Percentiles rank a stretch among this genome's conserved stretches.
These are phyloP conservation scores for Rosa lucieae DNA, from an alignment of 306 rosid genomes.

Conservation along the genomic window DNA sequence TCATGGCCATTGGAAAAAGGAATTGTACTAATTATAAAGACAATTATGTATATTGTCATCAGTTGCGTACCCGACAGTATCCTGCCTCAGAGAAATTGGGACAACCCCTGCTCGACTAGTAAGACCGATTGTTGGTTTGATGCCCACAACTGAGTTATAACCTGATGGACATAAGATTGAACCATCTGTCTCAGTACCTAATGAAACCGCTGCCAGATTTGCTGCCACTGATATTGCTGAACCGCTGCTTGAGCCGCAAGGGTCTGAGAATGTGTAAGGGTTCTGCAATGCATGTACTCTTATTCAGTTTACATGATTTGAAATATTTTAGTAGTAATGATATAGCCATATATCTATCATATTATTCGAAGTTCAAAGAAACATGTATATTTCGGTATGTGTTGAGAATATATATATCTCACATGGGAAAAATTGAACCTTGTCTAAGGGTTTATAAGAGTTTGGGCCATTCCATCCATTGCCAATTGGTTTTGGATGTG, in stretches of 20 bases:
- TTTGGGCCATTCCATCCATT: no score
- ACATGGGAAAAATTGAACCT: no score
- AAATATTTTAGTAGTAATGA: background rate
- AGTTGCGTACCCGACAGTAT: conserved; percentile 51
- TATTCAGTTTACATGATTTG: background rate
- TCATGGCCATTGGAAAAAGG: background rate
- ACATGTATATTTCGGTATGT: background rate
- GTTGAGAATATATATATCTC: no score
- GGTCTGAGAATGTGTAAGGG: conserved; percentile 43
- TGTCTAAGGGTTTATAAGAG: no score
- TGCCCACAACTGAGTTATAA: conserved; percentile 62
- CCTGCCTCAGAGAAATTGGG: conserved; percentile 57
- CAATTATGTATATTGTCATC: background rate
- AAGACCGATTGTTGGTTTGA: conserved; percentile 76
- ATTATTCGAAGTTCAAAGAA: background rate
- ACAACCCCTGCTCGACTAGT: conserved; percentile 67
- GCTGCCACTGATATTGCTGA: conserved; percentile 64
- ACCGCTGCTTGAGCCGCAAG: conserved; percentile 75
- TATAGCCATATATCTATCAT: background rate
- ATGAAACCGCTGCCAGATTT: conserved; percentile 56
- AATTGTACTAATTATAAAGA: background rate
- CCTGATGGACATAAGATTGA: conserved; percentile 62
- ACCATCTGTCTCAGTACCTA: conserved; percentile 70
- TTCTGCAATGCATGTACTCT: conserved; percentile 38
- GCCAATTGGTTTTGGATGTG: no score